Conservation (phyloP, 129 eudicot genomes). For the Arctium lappa region DNA sequence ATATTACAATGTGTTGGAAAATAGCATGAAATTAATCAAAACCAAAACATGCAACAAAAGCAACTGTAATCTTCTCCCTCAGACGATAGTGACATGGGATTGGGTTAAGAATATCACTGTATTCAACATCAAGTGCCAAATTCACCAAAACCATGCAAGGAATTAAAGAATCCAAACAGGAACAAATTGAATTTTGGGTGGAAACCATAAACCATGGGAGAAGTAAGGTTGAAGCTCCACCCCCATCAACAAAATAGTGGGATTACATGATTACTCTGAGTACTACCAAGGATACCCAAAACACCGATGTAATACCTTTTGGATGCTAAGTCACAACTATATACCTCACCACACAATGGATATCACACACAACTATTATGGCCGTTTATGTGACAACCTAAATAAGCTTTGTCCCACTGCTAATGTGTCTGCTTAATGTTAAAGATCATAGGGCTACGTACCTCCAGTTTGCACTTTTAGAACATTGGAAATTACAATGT, state of each 20-base stretch:
- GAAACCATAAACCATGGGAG: background rate
- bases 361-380: background rate
- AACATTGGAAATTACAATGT: no score
- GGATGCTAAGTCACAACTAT: background rate
- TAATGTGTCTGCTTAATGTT: background rate
- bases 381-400: background rate
- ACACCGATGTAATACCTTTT: background rate
- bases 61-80: background rate
- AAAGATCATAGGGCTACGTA: background rate
- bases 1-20: background rate
- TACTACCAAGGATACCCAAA: background rate
- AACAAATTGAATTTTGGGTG: background rate
- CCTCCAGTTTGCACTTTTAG: background rate
- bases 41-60: background rate
- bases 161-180: background rate
- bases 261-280: background rate
- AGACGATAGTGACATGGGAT: background rate
- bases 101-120: background rate
- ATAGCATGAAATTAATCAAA: background rate
- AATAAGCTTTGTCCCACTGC: background rate
- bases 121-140: no score
- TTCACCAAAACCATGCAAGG: background rate
- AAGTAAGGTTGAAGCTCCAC: background rate
- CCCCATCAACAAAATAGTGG: background rate
- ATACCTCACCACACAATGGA: background rate